A percentile compares a stretch with the other conserved stretches of the same genome.
Conservation (phyloP, 371 early-diverging fungal species). For the Mucor plumbeus region DNA sequence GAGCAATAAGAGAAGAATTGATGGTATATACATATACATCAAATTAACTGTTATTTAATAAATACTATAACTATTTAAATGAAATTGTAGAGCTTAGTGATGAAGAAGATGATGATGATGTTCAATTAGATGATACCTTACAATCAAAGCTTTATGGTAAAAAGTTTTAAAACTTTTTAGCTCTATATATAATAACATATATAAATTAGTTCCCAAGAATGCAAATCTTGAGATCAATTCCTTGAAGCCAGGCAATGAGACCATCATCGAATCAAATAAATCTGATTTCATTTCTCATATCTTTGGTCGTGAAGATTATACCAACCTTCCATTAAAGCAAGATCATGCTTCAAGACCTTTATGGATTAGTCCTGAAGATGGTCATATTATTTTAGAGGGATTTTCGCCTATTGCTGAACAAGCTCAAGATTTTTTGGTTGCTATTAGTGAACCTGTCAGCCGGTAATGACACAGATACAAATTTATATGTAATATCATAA, state of each 20-base stretch:
- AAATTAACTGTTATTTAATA: background rate
- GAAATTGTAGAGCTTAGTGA: conserved; percentile 25
- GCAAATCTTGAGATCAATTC: conserved; percentile 59
- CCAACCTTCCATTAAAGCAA: conserved; percentile 81
- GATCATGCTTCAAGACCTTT: conserved; percentile 91
- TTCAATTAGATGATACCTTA: conserved; percentile 46
- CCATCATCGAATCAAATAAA: conserved; percentile 28
- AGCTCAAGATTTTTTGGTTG: conserved; percentile 98
- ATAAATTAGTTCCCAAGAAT: conserved; percentile 54
- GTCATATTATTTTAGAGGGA: conserved; percentile 96
- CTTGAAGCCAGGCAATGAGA: conserved; percentile 34
- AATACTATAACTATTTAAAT: background rate
- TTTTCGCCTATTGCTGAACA: conserved; percentile 94
- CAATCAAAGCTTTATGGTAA: conserved; percentile 51
- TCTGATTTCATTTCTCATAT: conserved; percentile 64
- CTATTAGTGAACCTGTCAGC: conserved; percentile 98
- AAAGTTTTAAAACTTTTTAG: background rate
- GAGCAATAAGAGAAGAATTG: conserved; percentile 33
- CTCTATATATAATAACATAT: background rate
- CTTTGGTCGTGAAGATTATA: conserved; percentile 78
- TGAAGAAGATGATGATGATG: conserved; percentile 53
- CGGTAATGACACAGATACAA: conserved; percentile 49
- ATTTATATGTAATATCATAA: background rate
- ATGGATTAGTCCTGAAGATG: conserved; percentile 94
- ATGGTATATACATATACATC: conserved; percentile 14